Conservation (phyloP, 192 early-diverging fungal genomes). For the Backusella psychrophila region DNA sequence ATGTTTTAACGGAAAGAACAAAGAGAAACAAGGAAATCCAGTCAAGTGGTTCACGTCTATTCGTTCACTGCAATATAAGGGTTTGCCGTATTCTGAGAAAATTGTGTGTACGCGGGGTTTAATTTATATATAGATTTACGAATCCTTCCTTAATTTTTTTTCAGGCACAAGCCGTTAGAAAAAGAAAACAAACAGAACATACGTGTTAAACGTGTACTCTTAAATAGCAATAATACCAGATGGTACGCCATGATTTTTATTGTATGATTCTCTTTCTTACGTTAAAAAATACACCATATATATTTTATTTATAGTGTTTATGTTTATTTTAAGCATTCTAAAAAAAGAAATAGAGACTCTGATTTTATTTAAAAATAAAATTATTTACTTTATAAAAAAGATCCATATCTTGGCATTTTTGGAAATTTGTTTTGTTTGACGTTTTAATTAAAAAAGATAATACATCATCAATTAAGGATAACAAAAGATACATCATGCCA, state of each 20-base stretch:
- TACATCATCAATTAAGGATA: background rate
- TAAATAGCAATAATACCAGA: background rate
- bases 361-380: background rate
- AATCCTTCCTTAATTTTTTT: background rate
- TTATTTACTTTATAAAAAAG: background rate
- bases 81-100: background rate
- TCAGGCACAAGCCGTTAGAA: background rate
- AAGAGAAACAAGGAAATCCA: background rate
- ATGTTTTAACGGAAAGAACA: background rate
- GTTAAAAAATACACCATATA: background rate
- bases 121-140: background rate
- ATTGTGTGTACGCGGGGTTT: background rate
- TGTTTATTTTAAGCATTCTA: background rate
- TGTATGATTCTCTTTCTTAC: background rate
- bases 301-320: background rate
- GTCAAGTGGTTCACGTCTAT: background rate
- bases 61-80: background rate
- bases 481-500: background rate
- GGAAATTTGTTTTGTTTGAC: background rate
- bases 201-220: background rate
- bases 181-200: background rate
- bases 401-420: background rate
- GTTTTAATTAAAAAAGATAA: background rate
- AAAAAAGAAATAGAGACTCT: background rate
- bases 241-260: background rate